Conservation (phyloP, 2,329 filamentous ascomycete genomes). For the Trichophyton mentagrophytes region DNA sequence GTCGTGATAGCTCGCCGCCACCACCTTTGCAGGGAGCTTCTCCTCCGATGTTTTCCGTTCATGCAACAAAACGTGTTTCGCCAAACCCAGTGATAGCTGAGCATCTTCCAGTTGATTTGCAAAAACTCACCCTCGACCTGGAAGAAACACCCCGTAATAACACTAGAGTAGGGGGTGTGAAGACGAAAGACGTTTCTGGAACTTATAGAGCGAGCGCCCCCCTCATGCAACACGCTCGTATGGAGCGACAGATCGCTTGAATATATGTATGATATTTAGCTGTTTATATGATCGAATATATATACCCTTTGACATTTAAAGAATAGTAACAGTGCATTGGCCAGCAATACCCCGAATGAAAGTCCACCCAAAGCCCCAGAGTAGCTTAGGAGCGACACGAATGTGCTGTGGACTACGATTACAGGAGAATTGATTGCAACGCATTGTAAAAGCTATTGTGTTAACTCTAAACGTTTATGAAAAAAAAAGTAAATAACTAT, state of each 20-base stretch:
- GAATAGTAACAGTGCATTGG: no score
- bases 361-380: no score
- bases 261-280: slow-evolving; percentile 8
- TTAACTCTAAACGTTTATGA: background rate
- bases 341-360: no score
- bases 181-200: slow-evolving; percentile 13
- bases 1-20: background rate
- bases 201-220: slow-evolving; percentile 16
- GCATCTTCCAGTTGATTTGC: slow-evolving; percentile 12
- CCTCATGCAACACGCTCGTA: slow-evolving; percentile 22
- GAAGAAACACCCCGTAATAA: slow-evolving; percentile 5
- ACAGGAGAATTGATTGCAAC: background rate
- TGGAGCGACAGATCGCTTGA: slow-evolving; percentile 29
- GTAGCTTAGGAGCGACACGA: no score
- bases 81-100: slow-evolving; percentile 2
- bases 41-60: background rate
- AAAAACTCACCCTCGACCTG: slow-evolving; percentile 10
- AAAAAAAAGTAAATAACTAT: background rate
- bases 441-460: background rate
- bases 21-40: background rate
- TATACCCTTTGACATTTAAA: no score
- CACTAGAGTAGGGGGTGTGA: background rate
- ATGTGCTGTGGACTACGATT: no score
- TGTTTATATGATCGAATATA: no score
- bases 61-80: background rate